Base-by-base conservation (phyloP, 352 stramenopile genomes). In the Phytophthora citricola region DNA sequence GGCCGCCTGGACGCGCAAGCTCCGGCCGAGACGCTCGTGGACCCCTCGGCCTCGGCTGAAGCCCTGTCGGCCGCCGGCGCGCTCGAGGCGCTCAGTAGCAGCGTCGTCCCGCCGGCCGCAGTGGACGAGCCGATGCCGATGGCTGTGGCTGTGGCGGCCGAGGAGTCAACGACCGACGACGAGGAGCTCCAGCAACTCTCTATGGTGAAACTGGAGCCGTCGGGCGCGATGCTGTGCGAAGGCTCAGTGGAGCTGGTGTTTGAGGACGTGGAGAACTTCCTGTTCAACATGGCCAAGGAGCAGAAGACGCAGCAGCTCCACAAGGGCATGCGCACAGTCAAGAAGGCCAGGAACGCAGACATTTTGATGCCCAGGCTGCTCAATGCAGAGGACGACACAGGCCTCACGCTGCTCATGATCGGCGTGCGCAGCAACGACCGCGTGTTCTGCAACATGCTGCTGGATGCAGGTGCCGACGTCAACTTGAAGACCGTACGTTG, bases 381-480 rank as follows among this genome's bases (percentile, higher is more conserved):
- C 4, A 60, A 58, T 12, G 82, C 73, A 14, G 86, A 94, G 57
- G 88, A 95, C 46, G 86, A 94, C 12, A 81, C 83, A n/a, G 88
- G 88, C 0, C 75, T 96, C 36, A 94, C 88, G 38, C 64, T 94
- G 51, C 64, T 96, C 43, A 96, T 96, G 88, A 83, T 91, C 60
- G 77, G 74, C 31, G 85, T 94, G 29, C 85, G 85, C 41, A 76
- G 81, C 44, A 87, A 91, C 22, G 66, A 90, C 43, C 60, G 83
- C 4, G 47, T 66, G 5, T 70, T 93, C 15, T 93, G 83, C 52
- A 59, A 64, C 22, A 78, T 92, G 54, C 58, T 96, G 41, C 48
- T 94, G 29, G 67, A 90, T 12, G 78, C 87, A 48, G 83, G 85
- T 29, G 86, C 87, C 20, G 85, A 96, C 55, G 81, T 94, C 55